Base-by-base conservation (phyloP, 1,284 basidiomycete genomes). In the Ustilago crameri region DNA sequence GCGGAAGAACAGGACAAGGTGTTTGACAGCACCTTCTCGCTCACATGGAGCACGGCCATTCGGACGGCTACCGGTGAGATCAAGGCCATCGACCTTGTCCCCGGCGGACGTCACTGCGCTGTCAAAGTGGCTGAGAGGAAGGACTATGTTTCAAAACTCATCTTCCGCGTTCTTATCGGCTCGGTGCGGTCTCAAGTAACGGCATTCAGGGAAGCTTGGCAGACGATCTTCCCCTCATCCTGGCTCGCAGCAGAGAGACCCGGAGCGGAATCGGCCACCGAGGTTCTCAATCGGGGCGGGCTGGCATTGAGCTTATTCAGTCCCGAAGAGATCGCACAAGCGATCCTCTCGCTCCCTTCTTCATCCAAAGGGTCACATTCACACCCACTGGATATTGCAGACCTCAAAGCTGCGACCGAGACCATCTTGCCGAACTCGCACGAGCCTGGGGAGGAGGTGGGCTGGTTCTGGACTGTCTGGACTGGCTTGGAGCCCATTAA, bases 381-480 rank as follows among this genome's bases (percentile, higher is more conserved):
- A 3, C 34, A 14, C n/a, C 41, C 51, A 17, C 57, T 78, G 10
- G 76, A 78, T 32, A 26, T 76, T 5, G 53, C 32, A 4, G 66
- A 71, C 24, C 50, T 78, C 12, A 52, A 52, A 5, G 52, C 34
- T 0, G 38, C 54, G 9, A 72, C 76, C 1, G 66, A 66, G 9
- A 32, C 65, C 27, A 57, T 73, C 35, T 24, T 27, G 26, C 48
- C 63, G 1, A 27, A 48, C 18, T 24, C 3, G 32, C 17, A 20
- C 17, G 38, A 32, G 17, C 34, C 18, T 5, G 22, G 9, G 8
- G 14, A 23, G 5, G 30, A 47, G 22, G 26, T 20, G 3, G 45
- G 41, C 15, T 48, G 57, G 55, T 73, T 78, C 52, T 78, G 76
- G 76, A 20, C 23, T 9, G 41, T 62, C 17, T 78, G 76, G 76